Evolutionary conservation across 768 basidiomycete genomes (phyloP).

Genomic region (Tulasnella sp.): DNA sequence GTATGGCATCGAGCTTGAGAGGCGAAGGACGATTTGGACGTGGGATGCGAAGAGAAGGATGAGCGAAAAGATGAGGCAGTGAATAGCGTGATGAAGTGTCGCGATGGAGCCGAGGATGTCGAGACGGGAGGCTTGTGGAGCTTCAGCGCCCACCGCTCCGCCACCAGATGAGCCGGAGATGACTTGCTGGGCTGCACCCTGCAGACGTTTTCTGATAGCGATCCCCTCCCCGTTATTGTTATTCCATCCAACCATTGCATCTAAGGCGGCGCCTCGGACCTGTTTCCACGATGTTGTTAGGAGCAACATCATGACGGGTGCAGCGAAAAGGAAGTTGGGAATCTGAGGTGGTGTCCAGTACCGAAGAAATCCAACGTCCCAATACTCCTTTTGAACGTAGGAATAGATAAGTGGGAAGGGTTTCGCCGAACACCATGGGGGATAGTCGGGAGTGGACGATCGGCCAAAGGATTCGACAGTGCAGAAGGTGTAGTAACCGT

Average conservation of each 20-base stretch:
- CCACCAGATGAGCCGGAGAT: background rate
- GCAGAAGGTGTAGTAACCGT: constrained; percentile 69
- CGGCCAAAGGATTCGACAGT: background rate
- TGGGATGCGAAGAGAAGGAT: constrained; percentile 76
- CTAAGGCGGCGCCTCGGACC: background rate
- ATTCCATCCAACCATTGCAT: background rate
- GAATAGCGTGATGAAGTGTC: constrained; percentile 64
- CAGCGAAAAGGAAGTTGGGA: constrained; percentile 80
- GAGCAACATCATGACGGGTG: constrained; percentile 60
- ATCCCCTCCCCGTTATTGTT: background rate
- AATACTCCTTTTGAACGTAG: constrained; percentile 78
- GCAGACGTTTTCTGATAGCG: background rate
- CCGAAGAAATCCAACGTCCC: constrained; percentile 66
- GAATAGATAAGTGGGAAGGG: constrained; percentile 69
- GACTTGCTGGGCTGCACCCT: background rate
- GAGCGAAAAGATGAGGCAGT: constrained; percentile 58
- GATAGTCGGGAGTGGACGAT: constrained; percentile 15
- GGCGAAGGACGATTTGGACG: constrained; percentile 79
- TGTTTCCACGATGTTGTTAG: constrained; percentile 15
- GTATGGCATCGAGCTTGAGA: constrained; percentile 70
- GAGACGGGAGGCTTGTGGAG: background rate
- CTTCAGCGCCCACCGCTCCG: background rate
- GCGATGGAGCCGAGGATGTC: background rate
- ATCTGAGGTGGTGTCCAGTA: constrained; percentile 83
- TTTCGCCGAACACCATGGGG: constrained; percentile 29